These are phyloP conservation scores for Chlorella sorokiniana DNA, from an alignment of 139 green algal species.

Conservation along the genomic window DNA sequence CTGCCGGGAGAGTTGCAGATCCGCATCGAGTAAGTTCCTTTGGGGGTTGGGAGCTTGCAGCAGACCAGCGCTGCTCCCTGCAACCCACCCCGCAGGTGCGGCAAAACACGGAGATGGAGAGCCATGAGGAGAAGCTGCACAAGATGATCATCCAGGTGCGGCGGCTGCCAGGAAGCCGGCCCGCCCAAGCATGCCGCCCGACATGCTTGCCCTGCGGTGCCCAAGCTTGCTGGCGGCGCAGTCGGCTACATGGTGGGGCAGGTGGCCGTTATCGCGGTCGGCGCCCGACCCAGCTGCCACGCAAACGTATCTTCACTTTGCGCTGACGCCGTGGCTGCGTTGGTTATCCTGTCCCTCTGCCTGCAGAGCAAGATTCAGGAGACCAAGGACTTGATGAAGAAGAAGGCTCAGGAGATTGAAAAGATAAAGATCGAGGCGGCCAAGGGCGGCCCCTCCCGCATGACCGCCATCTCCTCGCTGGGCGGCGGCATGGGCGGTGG, in stretches of 20 bases:
- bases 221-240: too few relatives aligned
- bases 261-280: too few relatives aligned
- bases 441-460: constrained; percentile 23
- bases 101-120: constrained; percentile 98
- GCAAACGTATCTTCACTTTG: too few relatives aligned
- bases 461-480: constrained; percentile 18
- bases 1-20: background rate
- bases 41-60: too few relatives aligned
- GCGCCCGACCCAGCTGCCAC: too few relatives aligned
- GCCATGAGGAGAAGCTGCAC: constrained; percentile 98
- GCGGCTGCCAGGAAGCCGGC: background rate
- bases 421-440: constrained; percentile 83
- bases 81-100: constrained; percentile 88
- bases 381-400: constrained; percentile 95
- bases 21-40: too few relatives aligned
- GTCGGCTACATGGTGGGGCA: too few relatives aligned
- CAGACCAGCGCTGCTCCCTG: too few relatives aligned
- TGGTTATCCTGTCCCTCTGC: background rate
- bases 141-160: constrained; percentile 97
- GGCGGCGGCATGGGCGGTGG: constrained; percentile 10
- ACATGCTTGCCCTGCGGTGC: too few relatives aligned
- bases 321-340: background rate
- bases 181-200: background rate
- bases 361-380: constrained; percentile 77
- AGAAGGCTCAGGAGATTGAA: constrained; percentile 95